Evolutionary conservation across 2,329 filamentous ascomycete species (phyloP), one percentile per base, ranked within the genome.

Genomic region (Cyclaneusma minus): DNA sequence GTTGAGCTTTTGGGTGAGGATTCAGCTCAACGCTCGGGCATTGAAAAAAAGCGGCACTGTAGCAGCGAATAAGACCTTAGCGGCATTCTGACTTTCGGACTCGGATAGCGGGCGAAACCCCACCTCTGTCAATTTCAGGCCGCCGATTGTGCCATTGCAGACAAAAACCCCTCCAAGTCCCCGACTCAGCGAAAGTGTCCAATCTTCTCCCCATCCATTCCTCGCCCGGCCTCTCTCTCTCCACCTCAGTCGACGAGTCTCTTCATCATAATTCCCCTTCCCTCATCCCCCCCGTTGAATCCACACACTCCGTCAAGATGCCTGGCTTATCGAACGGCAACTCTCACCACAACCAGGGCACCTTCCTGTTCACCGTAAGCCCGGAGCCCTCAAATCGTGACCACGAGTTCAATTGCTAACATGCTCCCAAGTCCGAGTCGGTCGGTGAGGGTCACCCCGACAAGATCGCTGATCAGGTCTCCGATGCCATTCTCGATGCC

Each of bases 391-490:
- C 23, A 13, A 24, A 12, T 18, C 4, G 21, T 19, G 23, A 13
- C 18, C 16, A 28, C 27, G 24, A n/a, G 12, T 9, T 19, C 8
- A 18, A 27, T 25, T 36, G 39, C 29, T 43, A 24, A 15, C 13
- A 10, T 6, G 15, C 29, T 21, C 21, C 29, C 27, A 6, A 75
- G 69, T 89, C 80, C 56, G 81, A 89, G 60, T 85, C 80, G 31
- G 81, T 87, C 49, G 81, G 80, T 53, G 81, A 87, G 62, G 80
- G 81, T 43, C 84, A 92, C 64, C 82, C 84, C 48, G 84, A 92
- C 60, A 93, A 93, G 78, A 93, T 93, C 54, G 82, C 80, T 57
- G 89, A 98, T 56, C 89, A 98, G 67, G 82, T 95, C 51, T 95
- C 87, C 37, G 89, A 98, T 64, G 87, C 89, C 47, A 72, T 98